Percentiles rank a stretch among this genome's conserved stretches.
These are phyloP conservation scores for Leccinum pellstonianum DNA, from an alignment of 768 basidiomycete species.

Conservation along the genomic window DNA sequence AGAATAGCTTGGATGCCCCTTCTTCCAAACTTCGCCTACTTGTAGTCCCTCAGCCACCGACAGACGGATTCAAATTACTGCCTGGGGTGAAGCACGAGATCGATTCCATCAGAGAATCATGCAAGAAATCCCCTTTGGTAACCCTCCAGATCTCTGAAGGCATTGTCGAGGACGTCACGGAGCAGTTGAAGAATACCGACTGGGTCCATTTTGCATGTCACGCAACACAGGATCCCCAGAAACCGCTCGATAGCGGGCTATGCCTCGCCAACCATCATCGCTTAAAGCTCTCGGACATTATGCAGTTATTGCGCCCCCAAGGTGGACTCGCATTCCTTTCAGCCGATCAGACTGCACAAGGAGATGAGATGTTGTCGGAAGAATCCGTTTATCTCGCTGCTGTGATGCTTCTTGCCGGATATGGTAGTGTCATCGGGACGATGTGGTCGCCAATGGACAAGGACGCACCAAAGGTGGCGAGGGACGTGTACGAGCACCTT, in stretches of 20 bases:
- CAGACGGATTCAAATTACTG: background rate
- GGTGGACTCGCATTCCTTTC: background rate
- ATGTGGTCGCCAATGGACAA: background rate
- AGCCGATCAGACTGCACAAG: background rate
- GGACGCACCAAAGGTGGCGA: background rate
- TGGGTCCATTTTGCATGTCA: background rate
- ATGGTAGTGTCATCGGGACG: background rate
- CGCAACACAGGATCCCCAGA: background rate
- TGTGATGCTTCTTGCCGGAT: background rate
- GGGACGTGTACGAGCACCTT: background rate
- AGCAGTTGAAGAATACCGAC: background rate
- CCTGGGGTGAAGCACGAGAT: background rate
- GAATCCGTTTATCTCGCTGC: background rate
- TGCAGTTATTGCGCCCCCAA: background rate
- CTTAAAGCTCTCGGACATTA: background rate
- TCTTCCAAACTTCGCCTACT: background rate
- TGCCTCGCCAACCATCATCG: background rate
- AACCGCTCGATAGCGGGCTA: background rate
- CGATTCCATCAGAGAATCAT: background rate
- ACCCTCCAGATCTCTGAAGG: background rate
- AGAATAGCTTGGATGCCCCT: background rate
- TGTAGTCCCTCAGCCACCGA: background rate
- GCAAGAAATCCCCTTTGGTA: background rate
- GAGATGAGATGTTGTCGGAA: background rate
- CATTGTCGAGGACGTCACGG: background rate